Evolutionary conservation across 441 rosid genomes (phyloP).

Genomic region (Isatis lusitanica): DNA sequence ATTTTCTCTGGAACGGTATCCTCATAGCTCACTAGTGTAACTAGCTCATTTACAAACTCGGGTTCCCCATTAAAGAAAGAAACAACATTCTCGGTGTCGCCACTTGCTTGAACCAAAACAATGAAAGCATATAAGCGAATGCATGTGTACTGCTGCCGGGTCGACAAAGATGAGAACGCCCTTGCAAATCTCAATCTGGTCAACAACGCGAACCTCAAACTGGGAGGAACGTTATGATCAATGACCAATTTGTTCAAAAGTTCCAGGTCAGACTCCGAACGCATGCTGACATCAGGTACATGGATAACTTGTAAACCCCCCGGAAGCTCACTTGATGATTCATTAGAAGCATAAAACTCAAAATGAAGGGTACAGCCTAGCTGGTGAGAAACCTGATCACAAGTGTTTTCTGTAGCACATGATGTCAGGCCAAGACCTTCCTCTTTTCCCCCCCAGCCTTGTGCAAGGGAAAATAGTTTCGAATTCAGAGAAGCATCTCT

Average conservation of each 20-base stretch:
- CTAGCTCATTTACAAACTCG: slow-evolving; percentile 87
- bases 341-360: slow-evolving; percentile 78
- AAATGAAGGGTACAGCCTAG: slow-evolving; percentile 94
- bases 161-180: slow-evolving; percentile 73
- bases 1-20: slow-evolving; percentile 90
- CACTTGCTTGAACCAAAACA: slow-evolving; percentile 88
- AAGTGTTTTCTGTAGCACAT: slow-evolving; percentile 64
- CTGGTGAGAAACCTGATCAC: slow-evolving; percentile 73
- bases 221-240: slow-evolving; percentile 75
- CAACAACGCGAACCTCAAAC: slow-evolving; percentile 79
- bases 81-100: slow-evolving; percentile 72
- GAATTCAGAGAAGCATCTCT: slow-evolving; percentile 79
- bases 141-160: slow-evolving; percentile 87
- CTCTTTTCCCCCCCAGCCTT: slow-evolving; percentile 99
- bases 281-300: slow-evolving; percentile 52
- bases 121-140: slow-evolving; percentile 92
- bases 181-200: slow-evolving; percentile 91
- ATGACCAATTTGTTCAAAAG: slow-evolving; percentile 71
- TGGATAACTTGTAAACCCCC: slow-evolving; percentile 81
- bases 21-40: slow-evolving; percentile 77
- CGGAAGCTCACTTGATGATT: slow-evolving; percentile 47
- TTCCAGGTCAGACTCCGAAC: slow-evolving; percentile 75
- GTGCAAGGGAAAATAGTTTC: slow-evolving; percentile 91
- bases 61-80: slow-evolving; percentile 93
- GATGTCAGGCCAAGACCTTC: slow-evolving; percentile 95